Evolutionary conservation across 192 early-diverging fungal genomes (phyloP), one percentile per base, ranked within the genome.

Genomic region (Coemansia sp.): DNA sequence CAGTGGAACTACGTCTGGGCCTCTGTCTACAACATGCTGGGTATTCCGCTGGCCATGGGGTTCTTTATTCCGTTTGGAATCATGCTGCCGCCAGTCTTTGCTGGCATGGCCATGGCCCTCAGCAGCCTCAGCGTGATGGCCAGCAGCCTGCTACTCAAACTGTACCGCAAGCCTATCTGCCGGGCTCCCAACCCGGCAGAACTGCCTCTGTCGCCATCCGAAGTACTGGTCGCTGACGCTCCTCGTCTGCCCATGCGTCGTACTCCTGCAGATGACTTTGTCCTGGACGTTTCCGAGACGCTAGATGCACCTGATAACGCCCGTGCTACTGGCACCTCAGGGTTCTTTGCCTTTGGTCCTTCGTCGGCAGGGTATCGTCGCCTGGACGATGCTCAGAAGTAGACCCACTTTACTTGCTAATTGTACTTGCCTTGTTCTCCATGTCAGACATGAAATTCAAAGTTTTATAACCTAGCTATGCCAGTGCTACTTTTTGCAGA

Each of bases 11-110:
- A 92, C 44, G 58, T 86, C 3, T 98, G 90, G 90, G 92, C 94
- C 5, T 86, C 82, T 50, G 37, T 87, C 0, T 96, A 96, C 77
- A 98, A 98, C 44, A 12, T 95, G 7, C 26, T 93, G 18, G 90
- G 89, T 43, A 86, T 98, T 14, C 94, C 94, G 6, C 60, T 94
- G 3, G 94, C 94, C 11, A 95, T 95, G 94, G 94, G 94, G 18
- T 14, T 95, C 8, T 82, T 87, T 31, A 53, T 89, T 30, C 94
- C 94, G 0, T 84, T 88, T 81, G 90, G 91, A 7, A 75, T 82
- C 16, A 79, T 83, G 44, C 40, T 98, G 41, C 92, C 82, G 23
- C 91, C 96, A 0, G 92, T 96, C 86, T 71, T 92, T 62, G 90
- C 92, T 0, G 93, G 96, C 11, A 67, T 91, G 49, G 89, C 91